phyloP scores from a whole-genome alignment of 768 basidiomycete species.

The Amanita subjunquillea region DNA sequence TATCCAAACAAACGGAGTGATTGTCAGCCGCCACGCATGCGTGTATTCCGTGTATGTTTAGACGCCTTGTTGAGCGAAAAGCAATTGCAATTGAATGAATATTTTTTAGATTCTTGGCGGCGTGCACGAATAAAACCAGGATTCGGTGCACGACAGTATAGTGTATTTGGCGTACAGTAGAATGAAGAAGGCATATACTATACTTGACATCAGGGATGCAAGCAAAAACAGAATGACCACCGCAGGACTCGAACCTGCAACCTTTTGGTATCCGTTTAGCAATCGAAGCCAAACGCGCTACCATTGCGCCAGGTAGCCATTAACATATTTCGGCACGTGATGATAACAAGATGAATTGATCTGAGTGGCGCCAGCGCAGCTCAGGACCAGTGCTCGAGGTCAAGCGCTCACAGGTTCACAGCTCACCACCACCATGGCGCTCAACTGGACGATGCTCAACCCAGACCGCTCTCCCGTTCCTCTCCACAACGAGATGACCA shows the following conservation, averaged over 20 bases:
- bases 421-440: conserved; percentile 39
- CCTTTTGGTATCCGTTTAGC: conserved; percentile 74
- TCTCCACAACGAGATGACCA: conserved; percentile 48
- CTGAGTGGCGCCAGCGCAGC: background rate
- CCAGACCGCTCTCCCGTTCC: conserved; percentile 50
- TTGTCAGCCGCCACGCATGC: too few relatives aligned
- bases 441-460: conserved; percentile 70
- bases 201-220: too few relatives aligned
- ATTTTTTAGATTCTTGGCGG: too few relatives aligned
- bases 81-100: too few relatives aligned
- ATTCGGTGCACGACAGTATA: too few relatives aligned
- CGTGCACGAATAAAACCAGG: too few relatives aligned
- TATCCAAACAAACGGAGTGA: too few relatives aligned
- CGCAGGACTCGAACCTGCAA: conserved; percentile 96
- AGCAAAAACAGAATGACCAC: conserved; percentile 46
- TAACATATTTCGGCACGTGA: background rate
- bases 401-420: background rate
- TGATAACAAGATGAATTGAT: background rate
- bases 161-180: too few relatives aligned
- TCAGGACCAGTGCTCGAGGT: too few relatives aligned
- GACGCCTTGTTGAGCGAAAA: too few relatives aligned
- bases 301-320: conserved; percentile 85
- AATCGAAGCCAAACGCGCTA: conserved; percentile 93
- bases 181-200: too few relatives aligned
- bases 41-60: too few relatives aligned